phyloP scores from a whole-genome alignment of 495 filamentous ascomycete species.

The Niebla homalea region DNA sequence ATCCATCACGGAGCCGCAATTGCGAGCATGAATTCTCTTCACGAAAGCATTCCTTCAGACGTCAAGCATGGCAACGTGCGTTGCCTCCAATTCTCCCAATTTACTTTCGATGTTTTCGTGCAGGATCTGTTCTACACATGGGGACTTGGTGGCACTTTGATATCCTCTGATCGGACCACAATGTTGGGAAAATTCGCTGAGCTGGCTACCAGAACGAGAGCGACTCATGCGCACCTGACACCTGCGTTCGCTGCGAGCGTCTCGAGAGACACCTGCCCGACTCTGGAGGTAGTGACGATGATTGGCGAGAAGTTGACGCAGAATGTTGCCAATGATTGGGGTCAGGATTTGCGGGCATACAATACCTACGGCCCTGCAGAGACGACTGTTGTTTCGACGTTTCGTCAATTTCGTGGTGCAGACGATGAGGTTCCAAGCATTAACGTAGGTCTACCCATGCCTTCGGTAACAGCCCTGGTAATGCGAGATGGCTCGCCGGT shows the following conservation, averaged over 20 bases:
- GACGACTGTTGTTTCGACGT: slow-evolving; percentile 26
- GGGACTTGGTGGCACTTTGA: slow-evolving; percentile 25
- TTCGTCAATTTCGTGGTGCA: slow-evolving; percentile 22
- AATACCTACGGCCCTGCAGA: slow-evolving; percentile 31
- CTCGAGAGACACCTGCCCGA: slow-evolving; percentile 20
- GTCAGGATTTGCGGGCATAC: slow-evolving; percentile 21
- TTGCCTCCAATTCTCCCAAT: slow-evolving; percentile 28
- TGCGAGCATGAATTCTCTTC: slow-evolving; percentile 23
- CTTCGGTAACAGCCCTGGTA: slow-evolving; percentile 24
- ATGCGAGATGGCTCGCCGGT: slow-evolving; percentile 19
- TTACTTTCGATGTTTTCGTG: slow-evolving; percentile 29
- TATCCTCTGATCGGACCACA: slow-evolving; percentile 22
- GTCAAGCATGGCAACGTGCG: slow-evolving; percentile 17
- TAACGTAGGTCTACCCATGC: slow-evolving; percentile 27
- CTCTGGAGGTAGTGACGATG: slow-evolving; percentile 19
- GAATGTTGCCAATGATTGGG: slow-evolving; percentile 27
- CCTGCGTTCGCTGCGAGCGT: slow-evolving; percentile 26
- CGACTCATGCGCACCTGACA: slow-evolving; percentile 30
- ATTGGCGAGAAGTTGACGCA: slow-evolving; percentile 23
- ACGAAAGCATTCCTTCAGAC: slow-evolving; percentile 21
- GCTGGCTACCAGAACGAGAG: slow-evolving; percentile 21
- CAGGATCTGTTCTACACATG: slow-evolving; percentile 31
- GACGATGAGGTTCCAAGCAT: slow-evolving; percentile 21
- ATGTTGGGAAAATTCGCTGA: slow-evolving; percentile 26
- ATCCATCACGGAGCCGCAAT: slow-evolving; percentile 19